Evolutionary conservation across 2,329 filamentous ascomycete genomes (phyloP), one percentile per base, ranked within the genome.

Genomic region (Cercospora janseana): DNA sequence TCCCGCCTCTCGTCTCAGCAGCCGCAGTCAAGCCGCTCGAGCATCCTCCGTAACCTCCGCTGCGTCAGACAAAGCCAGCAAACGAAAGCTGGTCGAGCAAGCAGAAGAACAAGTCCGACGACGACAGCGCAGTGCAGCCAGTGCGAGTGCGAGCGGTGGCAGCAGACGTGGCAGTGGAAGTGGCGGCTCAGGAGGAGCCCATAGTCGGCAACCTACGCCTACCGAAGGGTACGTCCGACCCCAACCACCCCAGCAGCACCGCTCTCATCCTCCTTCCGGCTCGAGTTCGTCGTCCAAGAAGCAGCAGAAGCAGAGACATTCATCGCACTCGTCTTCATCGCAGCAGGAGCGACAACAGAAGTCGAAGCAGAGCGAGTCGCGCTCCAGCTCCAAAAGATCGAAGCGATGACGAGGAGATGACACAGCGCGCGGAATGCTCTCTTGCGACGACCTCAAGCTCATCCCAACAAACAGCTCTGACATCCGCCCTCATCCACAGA

Each of bases 51-150:
- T 49, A 26, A 58, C 58, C 37, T 58, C 52, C 18, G 49, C 55
- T 18, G 55, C 59, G 2, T 59, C 59, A 4, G 63, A 67, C 20
- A 69, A 69, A 56, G 64, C 66, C 13, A 60, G 56, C 32, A 69
- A 69, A 49, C 60, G 66, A 2, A 53, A 59, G 13, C 54, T 57
- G 6, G 54, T 67, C 3, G 65, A 69, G 44, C 56, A 60, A 44
- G 66, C 66, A 3, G 66, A 69, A 52, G 58, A 63, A 42, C 48
- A 62, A 26, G 51, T 34, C 7, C 41, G 65, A 12, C 28, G 56
- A 24, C 55, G 63, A 31, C 55, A 55, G 4, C 51, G 49, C 10
- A 63, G 60, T 38, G 49, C 58, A 12, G 56, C 53, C 24, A 52
- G 48, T 38, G 37, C 43, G 18, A 52, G 51, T 23, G 34, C 28